These are phyloP conservation scores for Diaporthe capsici DNA, from an alignment of 2,329 filamentous ascomycete species.

Conservation along the genomic window DNA sequence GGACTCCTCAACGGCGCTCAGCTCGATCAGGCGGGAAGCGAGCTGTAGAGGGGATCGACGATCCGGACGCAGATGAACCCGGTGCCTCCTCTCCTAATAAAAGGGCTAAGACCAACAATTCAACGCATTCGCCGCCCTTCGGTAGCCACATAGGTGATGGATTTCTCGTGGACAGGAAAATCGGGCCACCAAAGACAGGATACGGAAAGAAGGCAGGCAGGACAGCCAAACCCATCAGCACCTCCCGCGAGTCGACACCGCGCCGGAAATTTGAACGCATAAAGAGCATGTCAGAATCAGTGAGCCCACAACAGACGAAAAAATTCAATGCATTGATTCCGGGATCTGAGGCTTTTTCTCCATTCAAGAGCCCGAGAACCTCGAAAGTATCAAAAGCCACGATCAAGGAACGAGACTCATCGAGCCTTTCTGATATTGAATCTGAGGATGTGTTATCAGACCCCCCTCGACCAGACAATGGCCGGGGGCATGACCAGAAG, in stretches of 20 bases:
- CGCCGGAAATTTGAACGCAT: neutral
- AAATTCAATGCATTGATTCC: conserved; percentile 38
- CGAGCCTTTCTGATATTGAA: conserved; percentile 31
- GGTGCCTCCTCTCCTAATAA: conserved; percentile 9
- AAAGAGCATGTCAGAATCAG: conserved; percentile 22
- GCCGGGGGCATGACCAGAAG: neutral
- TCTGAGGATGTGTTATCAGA: conserved; percentile 25
- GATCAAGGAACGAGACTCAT: conserved; percentile 1
- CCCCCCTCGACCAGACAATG: conserved; percentile 24
- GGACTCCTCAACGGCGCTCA: conserved; percentile 3
- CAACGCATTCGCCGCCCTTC: neutral
- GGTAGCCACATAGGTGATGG: conserved; percentile 37
- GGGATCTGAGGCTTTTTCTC: conserved; percentile 11
- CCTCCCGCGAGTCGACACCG: conserved; percentile 16
- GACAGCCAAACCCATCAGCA: neutral
- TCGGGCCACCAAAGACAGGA: neutral
- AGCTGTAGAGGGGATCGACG: conserved; percentile 9
- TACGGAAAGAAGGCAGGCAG: conserved; percentile 32
- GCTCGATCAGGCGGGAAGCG: conserved; percentile 25
- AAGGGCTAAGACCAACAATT: neutral
- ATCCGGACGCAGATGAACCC: neutral
- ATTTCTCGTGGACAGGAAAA: conserved; percentile 4
- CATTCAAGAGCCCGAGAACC: neutral
- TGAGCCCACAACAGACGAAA: conserved; percentile 32
- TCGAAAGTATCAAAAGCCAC: neutral